These are phyloP conservation scores for Geosmithia morbida DNA, from an alignment of 2,329 filamentous ascomycete genomes.

Conservation along the genomic window DNA sequence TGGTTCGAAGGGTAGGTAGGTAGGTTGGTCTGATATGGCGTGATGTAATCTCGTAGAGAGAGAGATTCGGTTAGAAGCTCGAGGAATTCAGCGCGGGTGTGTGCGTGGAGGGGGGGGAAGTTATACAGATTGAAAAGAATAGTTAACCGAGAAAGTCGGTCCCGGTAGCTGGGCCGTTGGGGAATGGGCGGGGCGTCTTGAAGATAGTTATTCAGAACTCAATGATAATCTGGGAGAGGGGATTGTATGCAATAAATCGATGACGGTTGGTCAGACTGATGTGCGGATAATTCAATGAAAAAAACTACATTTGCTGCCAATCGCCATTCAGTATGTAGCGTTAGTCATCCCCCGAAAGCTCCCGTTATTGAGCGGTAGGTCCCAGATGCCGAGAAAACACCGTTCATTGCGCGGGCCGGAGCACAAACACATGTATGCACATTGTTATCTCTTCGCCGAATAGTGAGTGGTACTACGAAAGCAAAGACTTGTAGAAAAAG, in stretches of 20 bases:
- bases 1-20: background rate
- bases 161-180: background rate
- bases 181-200: background rate
- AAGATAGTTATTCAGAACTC: background rate
- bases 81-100: too few relatives aligned
- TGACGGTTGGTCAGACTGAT: background rate
- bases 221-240: background rate
- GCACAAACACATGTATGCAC: too few relatives aligned
- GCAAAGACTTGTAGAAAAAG: too few relatives aligned
- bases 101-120: too few relatives aligned
- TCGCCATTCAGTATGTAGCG: background rate
- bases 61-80: too few relatives aligned
- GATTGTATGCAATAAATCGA: background rate
- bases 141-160: background rate
- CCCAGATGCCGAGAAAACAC: background rate
- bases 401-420: too few relatives aligned
- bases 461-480: too few relatives aligned
- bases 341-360: background rate
- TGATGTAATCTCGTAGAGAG: background rate
- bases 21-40: background rate
- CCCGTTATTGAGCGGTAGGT: too few relatives aligned
- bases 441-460: too few relatives aligned
- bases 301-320: background rate
- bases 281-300: too few relatives aligned
- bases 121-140: background rate